A percentile compares a stretch with the other conserved stretches of the same genome.
Conservation (phyloP, 2,329 filamentous ascomycete genomes). For the Hypoxylon sp. region DNA sequence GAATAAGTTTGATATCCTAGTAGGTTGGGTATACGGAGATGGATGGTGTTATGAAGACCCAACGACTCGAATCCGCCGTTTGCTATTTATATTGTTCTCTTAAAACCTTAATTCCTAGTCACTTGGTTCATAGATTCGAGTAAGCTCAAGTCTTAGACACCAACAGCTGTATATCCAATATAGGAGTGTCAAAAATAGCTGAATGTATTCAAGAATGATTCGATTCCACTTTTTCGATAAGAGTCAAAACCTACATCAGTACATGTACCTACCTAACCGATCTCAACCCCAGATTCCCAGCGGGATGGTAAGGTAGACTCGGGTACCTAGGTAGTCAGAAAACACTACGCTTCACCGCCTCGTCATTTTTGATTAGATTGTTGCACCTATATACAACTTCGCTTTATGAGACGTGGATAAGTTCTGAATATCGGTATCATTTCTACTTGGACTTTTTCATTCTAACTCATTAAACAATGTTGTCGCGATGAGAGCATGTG, state of each 20-base stretch:
- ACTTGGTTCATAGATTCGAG: not conserved
- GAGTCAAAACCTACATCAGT: conserved; percentile 5
- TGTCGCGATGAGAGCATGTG: not conserved
- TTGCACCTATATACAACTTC: not conserved
- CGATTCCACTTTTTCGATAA: conserved; percentile 24
- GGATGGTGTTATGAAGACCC: not conserved
- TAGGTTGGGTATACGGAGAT: conserved; percentile 5
- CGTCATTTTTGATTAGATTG: not conserved
- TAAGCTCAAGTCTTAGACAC: not conserved
- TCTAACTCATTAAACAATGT: not conserved
- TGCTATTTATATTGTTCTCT: not conserved
- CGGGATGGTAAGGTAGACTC: conserved; percentile 14
- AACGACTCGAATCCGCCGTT: not conserved
- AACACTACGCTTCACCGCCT: conserved; percentile 21
- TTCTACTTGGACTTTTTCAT: not conserved
- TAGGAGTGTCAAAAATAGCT: not conserved
- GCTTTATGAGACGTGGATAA: not conserved
- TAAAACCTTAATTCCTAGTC: not conserved
- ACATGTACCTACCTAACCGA: conserved; percentile 8
- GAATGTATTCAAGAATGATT: not conserved
- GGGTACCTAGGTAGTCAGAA: conserved; percentile 19
- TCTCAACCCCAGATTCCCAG: conserved; percentile 30
- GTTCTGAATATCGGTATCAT: not conserved
- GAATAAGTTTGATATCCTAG: not conserved
- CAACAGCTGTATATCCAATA: too few relatives aligned